Conservation (phyloP, 345 rosid species). For the Diplotaxis tenuifolia region DNA sequence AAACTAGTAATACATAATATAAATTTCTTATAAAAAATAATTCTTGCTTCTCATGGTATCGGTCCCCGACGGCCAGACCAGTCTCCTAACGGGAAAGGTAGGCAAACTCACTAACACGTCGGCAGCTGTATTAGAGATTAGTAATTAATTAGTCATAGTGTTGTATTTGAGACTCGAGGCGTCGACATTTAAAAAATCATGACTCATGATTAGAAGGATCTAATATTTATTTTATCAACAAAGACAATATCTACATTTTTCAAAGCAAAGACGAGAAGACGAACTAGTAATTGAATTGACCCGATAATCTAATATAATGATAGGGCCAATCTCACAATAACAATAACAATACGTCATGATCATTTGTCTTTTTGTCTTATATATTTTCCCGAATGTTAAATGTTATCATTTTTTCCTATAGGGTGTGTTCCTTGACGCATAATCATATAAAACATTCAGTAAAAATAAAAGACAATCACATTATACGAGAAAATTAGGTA, state of each 20-base stretch:
- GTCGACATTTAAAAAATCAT: conserved; percentile 22
- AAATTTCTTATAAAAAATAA: not conserved
- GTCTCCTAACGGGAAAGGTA: conserved; percentile 31
- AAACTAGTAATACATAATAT: not conserved
- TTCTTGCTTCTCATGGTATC: not conserved
- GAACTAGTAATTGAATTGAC: conserved; percentile 17
- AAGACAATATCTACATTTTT: not conserved
- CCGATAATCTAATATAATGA: conserved; percentile 13
- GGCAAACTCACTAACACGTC: conserved; percentile 18
- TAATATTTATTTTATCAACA: not conserved
- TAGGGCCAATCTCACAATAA: conserved; percentile 15
- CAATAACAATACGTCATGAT: conserved; percentile 23
- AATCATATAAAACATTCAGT: conserved; percentile 12
- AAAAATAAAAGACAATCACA: too few species aligned
- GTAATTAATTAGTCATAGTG: not conserved
- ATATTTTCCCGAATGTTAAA: not conserved
- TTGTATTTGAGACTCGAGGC: conserved; percentile 2
- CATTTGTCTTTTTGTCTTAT: not conserved
- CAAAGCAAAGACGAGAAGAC: conserved; percentile 9
- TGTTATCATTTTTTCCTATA: conserved; percentile 6
- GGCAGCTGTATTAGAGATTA: conserved; percentile 4
- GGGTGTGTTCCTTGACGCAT: not conserved
- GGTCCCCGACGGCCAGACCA: conserved; percentile 38
- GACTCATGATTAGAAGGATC: conserved; percentile 12
- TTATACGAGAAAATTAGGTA: conserved; percentile 18